Base-by-base conservation (phyloP, 306 rosid species). In the Dryas alaskensis region DNA sequence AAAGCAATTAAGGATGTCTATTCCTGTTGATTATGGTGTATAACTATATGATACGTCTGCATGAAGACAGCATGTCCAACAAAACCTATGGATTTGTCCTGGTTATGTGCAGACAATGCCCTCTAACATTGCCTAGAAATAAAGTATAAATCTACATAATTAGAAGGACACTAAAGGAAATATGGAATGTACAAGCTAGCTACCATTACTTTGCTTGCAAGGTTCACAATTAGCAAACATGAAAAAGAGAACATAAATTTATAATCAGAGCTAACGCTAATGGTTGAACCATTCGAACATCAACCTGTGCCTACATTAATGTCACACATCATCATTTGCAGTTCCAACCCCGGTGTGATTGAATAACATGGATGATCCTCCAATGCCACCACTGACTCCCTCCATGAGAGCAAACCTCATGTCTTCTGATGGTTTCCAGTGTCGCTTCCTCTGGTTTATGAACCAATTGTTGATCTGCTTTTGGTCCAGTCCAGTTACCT, bases 381-480 rank as follows among this genome's bases (percentile, higher is more conserved):
- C 67, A 37, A 16, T 9, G 47, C 67, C 27, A 0, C 67, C 58
- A 2, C 37, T 4, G 6, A 75, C 82, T 37, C 84, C 87, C 19
- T 85, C 92, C 84, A 82, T 69, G 46, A 89, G 52, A 42, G 89
- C 83, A 19, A 85, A 87, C 66, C 86, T 76, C 86, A 89, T 88
- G 67, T 90, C 95, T 52, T 85, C 88, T 53, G 93, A 83, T 60
- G 98, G 98, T 76, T 92, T 92, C 98, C 98, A 92, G 45, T 92
- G 98, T 19, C 97, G 82, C 77, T 92, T 92, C 78, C 98, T 85
- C 77, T 90, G 98, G 81, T 92, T 92, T 64, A 92, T 90, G 84
- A 92, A 90, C 98, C 98, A 92, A 69, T 92, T 92, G 69, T 90
- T 92, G 17, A 92, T 92, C 88, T 90, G 98, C 85, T 84, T 90